Percentiles rank a stretch among this genome's conserved stretches.
Evolutionary conservation across 345 rosid species (phyloP).

Genomic region (Eucalyptus tenuipes): DNA sequence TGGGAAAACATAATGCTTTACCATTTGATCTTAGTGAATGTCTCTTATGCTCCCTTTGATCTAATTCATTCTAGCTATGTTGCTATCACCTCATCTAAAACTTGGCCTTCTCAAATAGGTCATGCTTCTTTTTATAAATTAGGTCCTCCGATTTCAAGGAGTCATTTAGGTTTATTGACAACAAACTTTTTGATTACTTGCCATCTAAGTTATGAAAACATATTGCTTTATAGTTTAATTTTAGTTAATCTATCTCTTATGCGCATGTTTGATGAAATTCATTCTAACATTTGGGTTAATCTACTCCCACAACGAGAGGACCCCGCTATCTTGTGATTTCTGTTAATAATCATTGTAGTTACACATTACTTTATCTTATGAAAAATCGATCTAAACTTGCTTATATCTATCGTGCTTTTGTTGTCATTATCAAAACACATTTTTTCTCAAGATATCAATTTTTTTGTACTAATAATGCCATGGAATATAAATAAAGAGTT

Average conservation of each 20-base stretch:
- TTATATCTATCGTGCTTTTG: background rate
- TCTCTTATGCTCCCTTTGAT: background rate
- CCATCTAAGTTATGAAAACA: background rate
- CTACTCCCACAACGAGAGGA: background rate
- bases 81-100: background rate
- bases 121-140: background rate
- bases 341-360: background rate
- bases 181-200: background rate
- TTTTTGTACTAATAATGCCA: background rate
- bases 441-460: background rate
- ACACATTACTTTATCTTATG: background rate
- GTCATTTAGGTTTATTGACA: background rate
- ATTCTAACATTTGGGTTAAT: background rate
- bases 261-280: background rate
- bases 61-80: background rate
- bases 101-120: background rate
- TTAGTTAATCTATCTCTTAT: background rate
- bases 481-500: background rate
- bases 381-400: background rate
- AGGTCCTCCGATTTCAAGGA: background rate
- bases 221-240: background rate
- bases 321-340: background rate
- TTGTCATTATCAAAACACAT: background rate
- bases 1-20: background rate
- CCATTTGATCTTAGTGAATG: background rate